Evolutionary conservation across 805 yeast genomes (phyloP), one percentile per base, ranked within the genome.

Genomic region (Sugiyamaella americana): DNA sequence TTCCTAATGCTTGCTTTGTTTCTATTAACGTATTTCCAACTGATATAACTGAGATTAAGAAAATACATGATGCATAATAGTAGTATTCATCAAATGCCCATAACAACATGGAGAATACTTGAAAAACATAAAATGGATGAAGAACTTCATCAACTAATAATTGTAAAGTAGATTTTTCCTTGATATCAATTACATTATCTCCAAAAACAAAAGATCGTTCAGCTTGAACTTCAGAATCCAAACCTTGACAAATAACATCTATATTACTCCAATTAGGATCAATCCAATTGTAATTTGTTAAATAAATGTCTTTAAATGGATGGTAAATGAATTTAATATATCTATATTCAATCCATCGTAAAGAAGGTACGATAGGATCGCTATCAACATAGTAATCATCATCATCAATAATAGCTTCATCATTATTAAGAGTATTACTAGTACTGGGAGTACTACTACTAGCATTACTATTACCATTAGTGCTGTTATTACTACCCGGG

Each of bases 51-150:
- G 98, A 93, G 29, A 93, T 93, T 30, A 88, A 48, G 55, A 93
- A 82, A 50, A 93, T 93, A 65, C 98, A 94, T 17, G 79, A 73
- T 0, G 99, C 99, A 62, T 93, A 93, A 66, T 91, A 93, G 62
- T 82, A 85, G 65, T 94, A 93, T 56, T 85, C 83, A 64, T 93
- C 99, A 13, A 87, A 77, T 8, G 87, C 74, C 99, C 99, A 93
- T 39, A 93, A 69, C 26, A 89, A 68, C 47, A 93, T 84, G 2
- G 97, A 88, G 61, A 91, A 91, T 1, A 91, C 81, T 68, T 93
- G 99, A 63, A 93, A 93, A 37, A 94, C 76, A 63, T 93, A 93
- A 62, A 93, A 93, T 0, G 99, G 99, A 63, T 93, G 98, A 37
- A 93, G 67, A 0, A 88, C 87, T 63, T 93, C 98, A 58, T 87